Base-by-base conservation (phyloP, 352 stramenopile species). In the Phytophthora sojae region DNA sequence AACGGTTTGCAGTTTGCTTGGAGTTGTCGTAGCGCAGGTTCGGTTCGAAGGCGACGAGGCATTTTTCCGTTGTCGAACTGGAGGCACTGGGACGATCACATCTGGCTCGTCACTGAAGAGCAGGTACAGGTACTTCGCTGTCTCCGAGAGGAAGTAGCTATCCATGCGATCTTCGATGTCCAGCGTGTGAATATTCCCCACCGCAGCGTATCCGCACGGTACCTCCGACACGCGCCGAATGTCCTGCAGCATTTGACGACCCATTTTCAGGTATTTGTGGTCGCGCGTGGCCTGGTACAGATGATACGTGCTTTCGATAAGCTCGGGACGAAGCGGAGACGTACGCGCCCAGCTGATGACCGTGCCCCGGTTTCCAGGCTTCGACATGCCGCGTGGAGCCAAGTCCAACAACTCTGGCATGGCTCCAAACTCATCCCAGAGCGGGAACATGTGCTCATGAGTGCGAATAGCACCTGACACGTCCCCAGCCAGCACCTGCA, bases 81-180 rank as follows among this genome's bases (percentile, higher is more conserved):
- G 35, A 58, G 55, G 49, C 4, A 75, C 60, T 61, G 89, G 87
- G 23, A 93, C 84, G 67, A 94, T 89, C 50, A 92, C 77, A 57
- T 90, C 74, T 7, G 82, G 79, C 35, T 94, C 84, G 30, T 98
- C 94, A 57, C 99, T 98, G 81, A 99, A 99, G 25, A 99, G 94
- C 30, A 99, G 71, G 80, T 99, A 99, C 15, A 99, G 71, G 73
- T 99, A 99, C 79, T 99, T 99, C 32, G 98, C 85, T 4, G 98
- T 99, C 84, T 99, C 98, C 2, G 91, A 98, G 2, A 99, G 82
- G 69, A 99, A 99, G 64, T 98, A 99, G 59, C 93, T 99, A 67
- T 98, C 97, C 98, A 99, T 99, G 69, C 98, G 94, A 67, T 99
- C 93, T 30, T 98, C 85, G 8, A 99, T 87, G 2, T 88, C 76